A percentile compares a stretch with the other conserved stretches of the same genome.
Conservation (phyloP, 1,139 yeast genomes). For the Scheffersomyces insectosa region DNA sequence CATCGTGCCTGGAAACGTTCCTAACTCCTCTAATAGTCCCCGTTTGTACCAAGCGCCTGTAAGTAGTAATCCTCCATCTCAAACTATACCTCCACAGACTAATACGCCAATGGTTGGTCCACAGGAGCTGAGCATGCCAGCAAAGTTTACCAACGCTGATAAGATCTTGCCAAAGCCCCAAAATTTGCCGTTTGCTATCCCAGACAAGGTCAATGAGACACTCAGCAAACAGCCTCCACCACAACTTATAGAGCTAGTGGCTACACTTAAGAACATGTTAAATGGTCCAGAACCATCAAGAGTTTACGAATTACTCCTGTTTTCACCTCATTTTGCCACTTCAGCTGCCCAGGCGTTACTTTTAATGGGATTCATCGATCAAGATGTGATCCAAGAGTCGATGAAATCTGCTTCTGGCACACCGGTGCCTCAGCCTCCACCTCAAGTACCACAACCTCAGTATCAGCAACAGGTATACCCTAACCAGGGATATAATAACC, state of each 20-base stretch:
- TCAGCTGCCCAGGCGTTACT: slow-evolving; percentile 72
- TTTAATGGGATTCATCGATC: slow-evolving; percentile 75
- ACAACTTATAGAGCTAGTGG: slow-evolving; percentile 63
- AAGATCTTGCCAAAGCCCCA: slow-evolving; percentile 51
- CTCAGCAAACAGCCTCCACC: slow-evolving; percentile 67
- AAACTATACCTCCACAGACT: neutral
- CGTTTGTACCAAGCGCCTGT: neutral
- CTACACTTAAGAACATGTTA: slow-evolving; percentile 58
- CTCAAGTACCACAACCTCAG: slow-evolving; percentile 9
- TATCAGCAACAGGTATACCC: slow-evolving; percentile 4
- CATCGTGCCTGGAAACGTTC: slow-evolving; percentile 3
- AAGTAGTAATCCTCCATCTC: neutral
- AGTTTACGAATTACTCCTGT: slow-evolving; percentile 51
- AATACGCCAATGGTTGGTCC: slow-evolving; percentile 2
- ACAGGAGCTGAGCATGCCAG: slow-evolving; percentile 35
- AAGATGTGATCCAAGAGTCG: slow-evolving; percentile 56
- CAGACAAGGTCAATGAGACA: slow-evolving; percentile 57
- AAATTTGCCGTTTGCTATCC: slow-evolving; percentile 41
- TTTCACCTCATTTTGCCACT: slow-evolving; percentile 60
- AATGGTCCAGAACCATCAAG: slow-evolving; percentile 52
- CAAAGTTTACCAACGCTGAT: slow-evolving; percentile 49
- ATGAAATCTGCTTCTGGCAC: slow-evolving; percentile 34
- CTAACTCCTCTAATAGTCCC: neutral
- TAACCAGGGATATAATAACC: slow-evolving; percentile 3
- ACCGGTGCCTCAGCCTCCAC: slow-evolving; percentile 19